Evolutionary conservation across 306 rosid genomes (phyloP).

Genomic region (Crataegus laevigata): DNA sequence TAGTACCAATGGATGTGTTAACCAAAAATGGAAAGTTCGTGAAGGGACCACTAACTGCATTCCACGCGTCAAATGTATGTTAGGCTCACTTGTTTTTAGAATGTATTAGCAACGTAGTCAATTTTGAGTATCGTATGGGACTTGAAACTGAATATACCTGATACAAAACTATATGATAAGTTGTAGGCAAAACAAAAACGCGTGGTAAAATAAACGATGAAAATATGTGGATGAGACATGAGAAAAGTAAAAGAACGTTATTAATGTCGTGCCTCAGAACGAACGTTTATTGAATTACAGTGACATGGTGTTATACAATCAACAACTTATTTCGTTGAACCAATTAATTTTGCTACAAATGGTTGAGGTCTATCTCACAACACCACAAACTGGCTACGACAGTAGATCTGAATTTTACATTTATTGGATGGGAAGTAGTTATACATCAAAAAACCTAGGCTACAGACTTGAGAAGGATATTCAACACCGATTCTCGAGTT

Average conservation of each 20-base stretch:
- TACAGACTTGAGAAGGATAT: conserved; percentile 49
- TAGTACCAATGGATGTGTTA: background rate
- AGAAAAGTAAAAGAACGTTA: background rate
- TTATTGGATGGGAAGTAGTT: background rate
- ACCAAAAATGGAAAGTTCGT: too few relatives aligned
- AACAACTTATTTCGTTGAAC: background rate
- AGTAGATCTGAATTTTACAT: background rate
- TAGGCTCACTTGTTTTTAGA: too few relatives aligned
- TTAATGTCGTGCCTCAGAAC: background rate
- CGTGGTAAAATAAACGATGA: background rate
- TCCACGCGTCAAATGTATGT: background rate
- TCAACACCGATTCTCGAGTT: conserved; percentile 59
- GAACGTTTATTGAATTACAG: background rate
- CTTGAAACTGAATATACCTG: background rate
- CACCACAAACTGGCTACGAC: background rate
- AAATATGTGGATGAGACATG: background rate
- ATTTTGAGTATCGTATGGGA: too few relatives aligned
- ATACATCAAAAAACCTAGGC: conserved; percentile 18
- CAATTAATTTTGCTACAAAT: background rate
- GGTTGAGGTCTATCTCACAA: background rate
- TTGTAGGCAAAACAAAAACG: background rate
- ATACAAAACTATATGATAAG: background rate
- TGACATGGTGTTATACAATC: background rate
- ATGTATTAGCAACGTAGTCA: too few relatives aligned
- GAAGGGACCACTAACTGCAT: background rate